phyloP scores from a whole-genome alignment of 2,329 filamentous ascomycete genomes.

The Nemania diffusa region DNA sequence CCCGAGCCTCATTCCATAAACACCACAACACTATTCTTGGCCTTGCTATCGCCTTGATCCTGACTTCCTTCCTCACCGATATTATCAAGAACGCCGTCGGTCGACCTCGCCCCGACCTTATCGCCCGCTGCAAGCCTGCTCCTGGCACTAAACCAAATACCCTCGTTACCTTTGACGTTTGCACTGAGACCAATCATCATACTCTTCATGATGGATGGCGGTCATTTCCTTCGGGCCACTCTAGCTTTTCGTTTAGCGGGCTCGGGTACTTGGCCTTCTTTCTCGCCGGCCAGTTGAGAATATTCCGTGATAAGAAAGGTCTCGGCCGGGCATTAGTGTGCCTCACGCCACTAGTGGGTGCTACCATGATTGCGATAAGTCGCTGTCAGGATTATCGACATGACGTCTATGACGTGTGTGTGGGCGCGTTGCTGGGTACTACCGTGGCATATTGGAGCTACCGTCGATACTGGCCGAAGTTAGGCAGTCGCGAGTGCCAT shows the following conservation, averaged over 20 bases:
- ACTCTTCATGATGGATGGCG: slow-evolving; percentile 84
- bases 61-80: slow-evolving; percentile 87
- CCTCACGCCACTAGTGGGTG: slow-evolving; percentile 68
- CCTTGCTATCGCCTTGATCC: slow-evolving; percentile 78
- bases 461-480: slow-evolving; percentile 68
- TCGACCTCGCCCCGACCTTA: slow-evolving; percentile 71
- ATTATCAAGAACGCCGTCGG: slow-evolving; percentile 90
- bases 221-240: slow-evolving; percentile 84
- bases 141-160: slow-evolving; percentile 58
- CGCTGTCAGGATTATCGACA: slow-evolving; percentile 77
- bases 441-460: slow-evolving; percentile 73
- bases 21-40: slow-evolving; percentile 87
- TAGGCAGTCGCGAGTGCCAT: slow-evolving; percentile 64
- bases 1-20: slow-evolving; percentile 76
- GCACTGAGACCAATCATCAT: slow-evolving; percentile 76
- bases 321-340: slow-evolving; percentile 67
- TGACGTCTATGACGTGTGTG: slow-evolving; percentile 75
- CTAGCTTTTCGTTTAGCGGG: slow-evolving; percentile 81
- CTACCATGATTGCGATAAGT: slow-evolving; percentile 74
- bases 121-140: slow-evolving; percentile 82
- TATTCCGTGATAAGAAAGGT: slow-evolving; percentile 64
- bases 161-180: slow-evolving; percentile 74
- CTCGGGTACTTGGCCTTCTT: slow-evolving; percentile 79
- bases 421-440: slow-evolving; percentile 69
- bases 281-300: slow-evolving; percentile 72